Conservation (phyloP, 164 flowering plant species). For the Vitis rotundifolia region DNA sequence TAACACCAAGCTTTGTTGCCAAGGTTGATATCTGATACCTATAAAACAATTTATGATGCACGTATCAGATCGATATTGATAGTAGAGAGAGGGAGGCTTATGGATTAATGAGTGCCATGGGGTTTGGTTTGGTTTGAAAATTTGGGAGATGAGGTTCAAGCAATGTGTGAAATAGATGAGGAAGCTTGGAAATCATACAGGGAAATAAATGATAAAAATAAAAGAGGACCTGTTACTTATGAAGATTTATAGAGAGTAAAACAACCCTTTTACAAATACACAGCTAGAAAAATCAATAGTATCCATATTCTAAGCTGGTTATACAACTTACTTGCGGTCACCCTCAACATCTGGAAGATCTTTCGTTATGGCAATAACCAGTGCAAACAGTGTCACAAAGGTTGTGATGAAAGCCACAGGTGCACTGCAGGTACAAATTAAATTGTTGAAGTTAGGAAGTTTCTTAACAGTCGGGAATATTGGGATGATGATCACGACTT, state of each 20-base stretch:
- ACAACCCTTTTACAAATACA: background rate
- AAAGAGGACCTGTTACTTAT: too few relatives aligned
- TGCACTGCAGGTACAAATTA: conserved; percentile 55
- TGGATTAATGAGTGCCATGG: too few relatives aligned
- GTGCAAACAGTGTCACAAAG: conserved; percentile 90
- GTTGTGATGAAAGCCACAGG: conserved; percentile 93
- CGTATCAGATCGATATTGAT: conserved; percentile 3
- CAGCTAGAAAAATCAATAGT: background rate
- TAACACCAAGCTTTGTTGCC: conserved; percentile 95
- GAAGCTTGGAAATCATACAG: too few relatives aligned
- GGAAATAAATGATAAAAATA: too few relatives aligned
- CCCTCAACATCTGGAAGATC: conserved; percentile 99
- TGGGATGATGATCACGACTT: too few relatives aligned
- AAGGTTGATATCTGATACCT: conserved; percentile 97
- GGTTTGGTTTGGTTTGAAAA: too few relatives aligned
- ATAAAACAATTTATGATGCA: conserved; percentile 3
- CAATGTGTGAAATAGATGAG: too few relatives aligned
- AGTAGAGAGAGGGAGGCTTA: background rate
- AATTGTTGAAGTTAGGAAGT: background rate
- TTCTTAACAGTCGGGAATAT: background rate
- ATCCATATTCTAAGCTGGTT: conserved; percentile 6
- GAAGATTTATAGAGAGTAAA: too few relatives aligned
- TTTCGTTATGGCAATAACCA: conserved; percentile 97
- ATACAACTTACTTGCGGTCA: conserved; percentile 86
- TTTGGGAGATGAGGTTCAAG: too few relatives aligned